Conservation (phyloP, 306 rosid species). For the Comarum palustre region DNA sequence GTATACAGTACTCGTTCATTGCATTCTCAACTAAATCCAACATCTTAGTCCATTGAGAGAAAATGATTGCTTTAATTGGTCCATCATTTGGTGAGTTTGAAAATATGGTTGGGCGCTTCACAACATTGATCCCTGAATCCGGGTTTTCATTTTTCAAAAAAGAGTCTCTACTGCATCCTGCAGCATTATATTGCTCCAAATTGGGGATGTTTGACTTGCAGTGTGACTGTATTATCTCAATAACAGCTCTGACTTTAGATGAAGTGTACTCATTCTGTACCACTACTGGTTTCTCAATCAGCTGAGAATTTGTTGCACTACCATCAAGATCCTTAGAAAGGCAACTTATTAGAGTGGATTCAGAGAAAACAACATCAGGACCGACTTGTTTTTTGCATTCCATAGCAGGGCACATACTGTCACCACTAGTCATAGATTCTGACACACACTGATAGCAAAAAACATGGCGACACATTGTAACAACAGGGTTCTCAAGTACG, state of each 20-base stretch:
- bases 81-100: conserved; percentile 47
- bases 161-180: conserved; percentile 39
- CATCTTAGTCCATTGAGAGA: conserved; percentile 98
- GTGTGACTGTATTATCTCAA: conserved; percentile 62
- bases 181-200: conserved; percentile 26
- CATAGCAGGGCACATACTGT: conserved; percentile 68
- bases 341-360: conserved; percentile 70
- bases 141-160: conserved; percentile 28
- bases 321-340: conserved; percentile 57
- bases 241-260: conserved; percentile 85
- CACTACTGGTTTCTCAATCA: conserved; percentile 50
- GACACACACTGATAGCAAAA: conserved; percentile 91
- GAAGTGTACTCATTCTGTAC: conserved; percentile 63
- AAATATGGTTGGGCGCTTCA: conserved; percentile 42
- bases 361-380: conserved; percentile 69
- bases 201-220: conserved; percentile 32
- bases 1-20: conserved; percentile 40
- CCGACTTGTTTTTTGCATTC: conserved; percentile 68
- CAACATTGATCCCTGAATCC: conserved; percentile 39
- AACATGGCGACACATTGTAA: conserved; percentile 89
- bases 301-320: conserved; percentile 36
- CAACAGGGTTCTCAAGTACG: conserved; percentile 78
- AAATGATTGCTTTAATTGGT: conserved; percentile 69
- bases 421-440: conserved; percentile 74
- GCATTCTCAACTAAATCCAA: conserved; percentile 76